These are phyloP conservation scores for Periconia sp. DNA, from an alignment of 2,329 filamentous ascomycete species.

Conservation along the genomic window DNA sequence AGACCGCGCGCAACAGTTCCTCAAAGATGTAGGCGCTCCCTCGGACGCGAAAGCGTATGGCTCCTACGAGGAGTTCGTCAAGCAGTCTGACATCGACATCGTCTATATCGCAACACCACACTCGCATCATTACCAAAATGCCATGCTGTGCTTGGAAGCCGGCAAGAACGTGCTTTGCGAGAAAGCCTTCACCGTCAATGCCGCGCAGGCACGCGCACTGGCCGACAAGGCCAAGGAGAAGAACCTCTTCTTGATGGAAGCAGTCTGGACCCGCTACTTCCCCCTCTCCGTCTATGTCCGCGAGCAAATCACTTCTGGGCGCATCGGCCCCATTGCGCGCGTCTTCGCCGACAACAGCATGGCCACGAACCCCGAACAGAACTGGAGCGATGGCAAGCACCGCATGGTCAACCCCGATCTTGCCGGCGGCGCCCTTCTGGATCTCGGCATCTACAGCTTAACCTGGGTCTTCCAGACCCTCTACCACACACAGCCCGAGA, in stretches of 20 bases:
- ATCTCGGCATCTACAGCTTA: slow-evolving; percentile 84
- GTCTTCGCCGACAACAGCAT: slow-evolving; percentile 62
- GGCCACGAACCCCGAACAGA: slow-evolving; percentile 61
- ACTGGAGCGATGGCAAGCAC: slow-evolving; percentile 55
- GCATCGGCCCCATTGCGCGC: slow-evolving; percentile 58
- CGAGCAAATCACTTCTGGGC: slow-evolving; percentile 61
- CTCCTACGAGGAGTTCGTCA: slow-evolving; percentile 79
- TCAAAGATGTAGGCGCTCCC: slow-evolving; percentile 70
- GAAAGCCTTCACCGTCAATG: slow-evolving; percentile 86
- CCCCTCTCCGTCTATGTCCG: slow-evolving; percentile 76
- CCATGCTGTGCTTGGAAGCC: slow-evolving; percentile 78
- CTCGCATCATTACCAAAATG: slow-evolving; percentile 91
- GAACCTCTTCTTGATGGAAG: slow-evolving; percentile 55
- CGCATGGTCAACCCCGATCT: slow-evolving; percentile 83
- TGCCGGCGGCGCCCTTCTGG: slow-evolving; percentile 79
- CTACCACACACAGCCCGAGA: slow-evolving; percentile 72
- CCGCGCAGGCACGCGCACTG: slow-evolving; percentile 72
- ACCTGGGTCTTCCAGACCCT: slow-evolving; percentile 91
- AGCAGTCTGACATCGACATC: slow-evolving; percentile 77
- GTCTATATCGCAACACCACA: slow-evolving; percentile 89
- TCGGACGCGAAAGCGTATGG: slow-evolving; percentile 71
- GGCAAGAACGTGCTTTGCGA: slow-evolving; percentile 90
- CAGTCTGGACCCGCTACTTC: slow-evolving; percentile 89
- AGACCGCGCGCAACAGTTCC: slow-evolving; percentile 70
- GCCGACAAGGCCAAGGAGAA: slow-evolving; percentile 72